Base-by-base conservation (phyloP, 148 eudicot species). In the Limonium bicolor region DNA sequence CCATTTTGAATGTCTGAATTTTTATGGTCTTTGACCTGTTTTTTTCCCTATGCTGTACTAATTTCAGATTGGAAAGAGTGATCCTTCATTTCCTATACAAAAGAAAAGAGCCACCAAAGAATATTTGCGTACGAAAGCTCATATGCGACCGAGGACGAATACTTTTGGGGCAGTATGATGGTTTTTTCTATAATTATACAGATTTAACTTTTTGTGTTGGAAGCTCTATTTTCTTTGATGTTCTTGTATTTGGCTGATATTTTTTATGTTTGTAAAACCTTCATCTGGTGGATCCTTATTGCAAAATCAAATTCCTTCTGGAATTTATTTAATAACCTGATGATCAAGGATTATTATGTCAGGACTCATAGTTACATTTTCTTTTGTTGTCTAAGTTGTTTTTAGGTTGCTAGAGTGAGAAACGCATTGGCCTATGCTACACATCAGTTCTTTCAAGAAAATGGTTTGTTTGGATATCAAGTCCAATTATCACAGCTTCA, bases 381-480 rank as follows among this genome's bases (percentile, higher is more conserved):
- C n/a, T 58, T 55, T 53, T 54, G 25, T 56, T 41, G 40, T 77
- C 45, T 35, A 30, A 56, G 50, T 59, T 70, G 62, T 45, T 48
- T 57, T 65, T 61, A 92, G 99, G 99, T 90, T 45, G 76, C 95
- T 41, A 75, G 99, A 66, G 99, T 90, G 55, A 77, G 99, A 64
- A 90, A 90, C 63, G 85, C 95, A 54, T 62, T 90, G 69, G 79
- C 99, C 18, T 85, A 64, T 49, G 99, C 99, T 41, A 90, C 95
- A 33, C 99, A 90, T 52, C 77, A 78, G 50, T 90, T 90, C 60
- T 90, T 90, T 31, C 93, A 90, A 65, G 99, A 90, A 44, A 90
- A 90, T 63, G 99, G 36, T 90, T 90, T 65, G 80, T 90, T 65
- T 90, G 99, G 99, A 54, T 90, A 55, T 81, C 99, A 55, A 85